A percentile compares a stretch with the other conserved stretches of the same genome.
phyloP scores from a whole-genome alignment of 2,329 filamentous ascomycete genomes.

The Clonostachys chloroleuca region DNA sequence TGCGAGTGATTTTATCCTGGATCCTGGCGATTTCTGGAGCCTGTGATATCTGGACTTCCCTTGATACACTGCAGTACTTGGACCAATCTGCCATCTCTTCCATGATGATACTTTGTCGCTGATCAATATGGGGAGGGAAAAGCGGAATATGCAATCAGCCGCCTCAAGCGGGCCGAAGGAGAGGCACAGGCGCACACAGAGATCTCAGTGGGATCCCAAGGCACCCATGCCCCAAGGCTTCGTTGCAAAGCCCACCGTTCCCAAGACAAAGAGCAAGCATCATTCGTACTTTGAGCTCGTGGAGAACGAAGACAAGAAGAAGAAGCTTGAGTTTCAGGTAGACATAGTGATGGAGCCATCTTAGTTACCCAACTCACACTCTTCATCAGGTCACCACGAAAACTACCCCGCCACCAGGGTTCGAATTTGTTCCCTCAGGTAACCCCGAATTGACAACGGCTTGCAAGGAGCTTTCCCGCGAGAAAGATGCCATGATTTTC shows the following conservation, averaged over 20 bases:
- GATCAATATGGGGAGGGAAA: slow-evolving; percentile 27
- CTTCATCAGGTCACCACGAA: slow-evolving; percentile 44
- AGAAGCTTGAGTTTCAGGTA: slow-evolving; percentile 61
- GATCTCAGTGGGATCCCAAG: slow-evolving; percentile 22
- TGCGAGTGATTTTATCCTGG: too few relatives aligned
- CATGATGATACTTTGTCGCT: not conserved
- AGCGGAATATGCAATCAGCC: slow-evolving; percentile 21
- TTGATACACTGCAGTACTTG: too few relatives aligned
- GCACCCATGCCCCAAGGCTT: slow-evolving; percentile 25
- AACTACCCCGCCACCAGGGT: slow-evolving; percentile 51
- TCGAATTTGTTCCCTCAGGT: slow-evolving; percentile 58
- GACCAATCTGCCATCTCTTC: too few relatives aligned
- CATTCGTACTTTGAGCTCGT: slow-evolving; percentile 60
- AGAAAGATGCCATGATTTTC: slow-evolving; percentile 59
- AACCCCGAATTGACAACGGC: slow-evolving; percentile 54
- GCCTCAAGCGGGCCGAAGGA: slow-evolving; percentile 25
- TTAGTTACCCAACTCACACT: slow-evolving; percentile 10
- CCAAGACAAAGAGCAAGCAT: slow-evolving; percentile 49
- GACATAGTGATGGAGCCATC: slow-evolving; percentile 3
- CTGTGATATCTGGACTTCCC: too few relatives aligned
- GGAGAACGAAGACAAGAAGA: slow-evolving; percentile 61
- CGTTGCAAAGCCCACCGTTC: slow-evolving; percentile 28
- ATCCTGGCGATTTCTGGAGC: too few relatives aligned
- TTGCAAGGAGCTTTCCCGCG: slow-evolving; percentile 62
- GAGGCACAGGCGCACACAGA: slow-evolving; percentile 23